Percentiles rank a stretch among this genome's conserved stretches.
These are phyloP conservation scores for Daldinia concentrica DNA, from an alignment of 495 filamentous ascomycete species.

Conservation along the genomic window DNA sequence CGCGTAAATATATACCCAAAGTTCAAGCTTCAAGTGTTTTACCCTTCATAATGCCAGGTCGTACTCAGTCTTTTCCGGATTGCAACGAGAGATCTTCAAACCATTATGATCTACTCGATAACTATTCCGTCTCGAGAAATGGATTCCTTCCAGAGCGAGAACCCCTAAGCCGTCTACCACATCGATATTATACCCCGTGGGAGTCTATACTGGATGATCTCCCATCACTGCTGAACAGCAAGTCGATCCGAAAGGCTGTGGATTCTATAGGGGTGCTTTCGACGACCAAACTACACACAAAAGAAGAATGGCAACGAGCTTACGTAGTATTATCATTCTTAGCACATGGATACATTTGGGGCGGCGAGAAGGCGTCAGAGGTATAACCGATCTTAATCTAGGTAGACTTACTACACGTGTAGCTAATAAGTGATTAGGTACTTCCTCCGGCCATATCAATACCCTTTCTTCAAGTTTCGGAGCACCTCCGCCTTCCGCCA, in stretches of 20 bases:
- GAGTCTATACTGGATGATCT: slow-evolving; percentile 81
- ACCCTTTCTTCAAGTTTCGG: slow-evolving; percentile 78
- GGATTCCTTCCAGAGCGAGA: slow-evolving; percentile 85
- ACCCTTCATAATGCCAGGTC: slow-evolving; percentile 22
- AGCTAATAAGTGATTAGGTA: slow-evolving; percentile 41
- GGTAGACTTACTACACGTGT: background rate
- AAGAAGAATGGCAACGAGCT: slow-evolving; percentile 88
- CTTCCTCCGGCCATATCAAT: slow-evolving; percentile 83
- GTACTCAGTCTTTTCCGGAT: slow-evolving; percentile 9
- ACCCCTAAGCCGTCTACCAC: slow-evolving; percentile 78
- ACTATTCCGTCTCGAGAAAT: slow-evolving; percentile 51
- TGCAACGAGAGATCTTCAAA: background rate
- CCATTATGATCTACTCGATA: slow-evolving; percentile 6
- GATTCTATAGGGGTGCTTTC: slow-evolving; percentile 80
- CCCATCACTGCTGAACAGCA: slow-evolving; percentile 80
- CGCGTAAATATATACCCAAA: background rate
- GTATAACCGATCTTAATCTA: slow-evolving; percentile 32
- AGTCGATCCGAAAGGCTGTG: slow-evolving; percentile 74
- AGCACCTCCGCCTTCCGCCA: slow-evolving; percentile 81
- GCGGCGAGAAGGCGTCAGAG: slow-evolving; percentile 47
- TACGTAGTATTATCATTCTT: slow-evolving; percentile 87
- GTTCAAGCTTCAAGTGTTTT: background rate
- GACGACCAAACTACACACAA: slow-evolving; percentile 74
- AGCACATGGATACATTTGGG: slow-evolving; percentile 88
- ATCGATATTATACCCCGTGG: slow-evolving; percentile 90